Evolutionary conservation across 345 rosid species (phyloP), one percentile per base, ranked within the genome.

Genomic region (Streptanthus diversifolius): DNA sequence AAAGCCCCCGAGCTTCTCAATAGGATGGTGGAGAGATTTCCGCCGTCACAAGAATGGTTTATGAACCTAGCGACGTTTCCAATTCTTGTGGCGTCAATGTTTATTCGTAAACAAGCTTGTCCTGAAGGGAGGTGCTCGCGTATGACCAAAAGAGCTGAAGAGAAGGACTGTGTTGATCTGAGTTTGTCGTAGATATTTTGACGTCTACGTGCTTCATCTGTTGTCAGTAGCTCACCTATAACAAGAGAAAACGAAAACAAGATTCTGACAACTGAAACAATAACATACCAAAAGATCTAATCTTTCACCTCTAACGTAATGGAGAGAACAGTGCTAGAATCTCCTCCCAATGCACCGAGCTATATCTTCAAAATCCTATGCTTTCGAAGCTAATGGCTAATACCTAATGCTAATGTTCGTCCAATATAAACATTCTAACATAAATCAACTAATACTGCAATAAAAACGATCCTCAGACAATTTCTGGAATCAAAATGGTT

Each of bases 31-130:
- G 81, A 83, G 39, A 93, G 83, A 68, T 91, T 89, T 29, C 95
- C 96, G 0, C 97, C 95, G 18, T 89, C 97, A 62, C 97, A 93
- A 41, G 97, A 93, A 81, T 89, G 98, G 84, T 90, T 93, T 15
- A 93, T 82, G 80, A 91, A 89, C 58, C 96, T 81, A 12, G 90
- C 91, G 18, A 89, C 75, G 24, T 93, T 93, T 40, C 97, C 98
- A 0, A 83, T 78, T 45, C 81, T 75, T 2, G 98, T 93, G 74
- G 96, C 96, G 63, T 91, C 95, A 0, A 91, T 84, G 80, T 93
- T 93, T 44, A 93, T 72, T 75, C 98, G 85, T 72, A 91, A 77
- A 77, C 95, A 93, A 40, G 96, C 91, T 70, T 86, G 83, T 45
- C 91, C 85, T 1, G 97, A 89, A 29, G 95, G 98, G 25, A 91